Base-by-base conservation (phyloP, 75 land plant species). In the Pseudotsuga menziesii region DNA sequence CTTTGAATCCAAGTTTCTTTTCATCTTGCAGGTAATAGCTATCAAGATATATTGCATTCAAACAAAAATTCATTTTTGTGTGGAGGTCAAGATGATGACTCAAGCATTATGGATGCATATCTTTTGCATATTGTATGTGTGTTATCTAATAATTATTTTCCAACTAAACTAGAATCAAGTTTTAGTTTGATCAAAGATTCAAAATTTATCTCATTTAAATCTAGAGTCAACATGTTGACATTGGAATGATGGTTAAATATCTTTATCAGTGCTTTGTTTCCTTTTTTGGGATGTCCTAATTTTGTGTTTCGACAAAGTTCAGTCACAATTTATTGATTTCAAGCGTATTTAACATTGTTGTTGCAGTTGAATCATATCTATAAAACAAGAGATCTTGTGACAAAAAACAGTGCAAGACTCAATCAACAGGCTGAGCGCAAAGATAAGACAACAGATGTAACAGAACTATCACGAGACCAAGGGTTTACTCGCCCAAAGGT, bases 401-500 rank as follows among this genome's bases (percentile, higher is more conserved):
- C 59, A 8, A 92, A 91, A 79, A 94, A 97, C 83, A 91, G 92
- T 67, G 84, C 86, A 29, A 97, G 91, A 78, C 27, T 96, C 41
- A 78, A 67, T 39, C 94, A 84, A 80, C 86, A 82, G 67, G 57
- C 52, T 58, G 74, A 78, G n/a, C 80, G 11, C 76, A 64, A 41
- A 12, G 52, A 60, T 25, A 85, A 70, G 13, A 78, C 71, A 35
- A 61, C 72, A 29, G 80, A 79, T 48, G 48, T 17, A 32, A 77
- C 57, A 57, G 88, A 81, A 72, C 74, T 62, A 36, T 92, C 84
- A n/a, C 91, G 89, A 77, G 99, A 97, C 78, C 98, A 89, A 72
- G 99, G 99, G 4, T 97, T 94, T 84, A 92, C 98, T 75, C 93
- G 98, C 75, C 95, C 99, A 9, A 97, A 94, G 98, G 99, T 97